Percentiles rank a stretch among this genome's conserved stretches.
phyloP scores from a whole-genome alignment of 1,284 basidiomycete genomes.

The Xanthoconium separans region DNA sequence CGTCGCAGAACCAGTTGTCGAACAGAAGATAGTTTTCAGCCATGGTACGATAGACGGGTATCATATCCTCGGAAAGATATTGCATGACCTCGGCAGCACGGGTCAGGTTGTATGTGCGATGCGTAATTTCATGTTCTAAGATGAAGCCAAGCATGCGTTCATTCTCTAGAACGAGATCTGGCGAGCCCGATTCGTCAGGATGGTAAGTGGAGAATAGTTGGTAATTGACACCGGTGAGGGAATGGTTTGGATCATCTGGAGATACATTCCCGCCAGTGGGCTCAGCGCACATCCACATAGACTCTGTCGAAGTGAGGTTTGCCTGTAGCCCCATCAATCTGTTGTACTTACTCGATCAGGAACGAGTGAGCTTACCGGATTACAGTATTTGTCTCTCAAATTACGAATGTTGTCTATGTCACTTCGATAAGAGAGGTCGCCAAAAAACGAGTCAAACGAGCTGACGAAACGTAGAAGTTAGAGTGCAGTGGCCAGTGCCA shows the following conservation, averaged over 20 bases:
- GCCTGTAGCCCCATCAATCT: slow-evolving; percentile 4
- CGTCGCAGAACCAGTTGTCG: slow-evolving; percentile 29
- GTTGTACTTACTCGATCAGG: neutral
- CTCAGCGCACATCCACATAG: slow-evolving; percentile 19
- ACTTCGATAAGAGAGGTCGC: slow-evolving; percentile 26
- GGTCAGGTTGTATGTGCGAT: slow-evolving; percentile 14
- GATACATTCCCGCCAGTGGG: slow-evolving; percentile 21
- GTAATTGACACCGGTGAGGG: slow-evolving; percentile 25
- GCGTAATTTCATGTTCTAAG: slow-evolving; percentile 21
- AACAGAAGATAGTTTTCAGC: slow-evolving; percentile 26
- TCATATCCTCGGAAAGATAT: slow-evolving; percentile 26
- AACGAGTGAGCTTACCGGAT: slow-evolving; percentile 16
- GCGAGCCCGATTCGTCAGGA: slow-evolving; percentile 15
- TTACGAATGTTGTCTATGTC: slow-evolving; percentile 27
- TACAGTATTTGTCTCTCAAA: slow-evolving; percentile 20
- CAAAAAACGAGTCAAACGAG: slow-evolving; percentile 29
- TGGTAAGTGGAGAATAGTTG: slow-evolving; percentile 26
- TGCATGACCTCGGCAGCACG: slow-evolving; percentile 22
- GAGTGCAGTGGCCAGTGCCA: neutral
- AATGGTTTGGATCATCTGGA: slow-evolving; percentile 28
- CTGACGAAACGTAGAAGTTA: slow-evolving; percentile 1
- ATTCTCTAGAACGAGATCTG: neutral
- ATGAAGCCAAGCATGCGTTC: slow-evolving; percentile 26
- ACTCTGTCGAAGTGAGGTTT: slow-evolving; percentile 12
- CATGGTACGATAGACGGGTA: slow-evolving; percentile 26